Percentiles rank a stretch among this genome's conserved stretches.
phyloP scores from a whole-genome alignment of 192 early-diverging fungal species.

The Jimgerdemannia lactiflua region DNA sequence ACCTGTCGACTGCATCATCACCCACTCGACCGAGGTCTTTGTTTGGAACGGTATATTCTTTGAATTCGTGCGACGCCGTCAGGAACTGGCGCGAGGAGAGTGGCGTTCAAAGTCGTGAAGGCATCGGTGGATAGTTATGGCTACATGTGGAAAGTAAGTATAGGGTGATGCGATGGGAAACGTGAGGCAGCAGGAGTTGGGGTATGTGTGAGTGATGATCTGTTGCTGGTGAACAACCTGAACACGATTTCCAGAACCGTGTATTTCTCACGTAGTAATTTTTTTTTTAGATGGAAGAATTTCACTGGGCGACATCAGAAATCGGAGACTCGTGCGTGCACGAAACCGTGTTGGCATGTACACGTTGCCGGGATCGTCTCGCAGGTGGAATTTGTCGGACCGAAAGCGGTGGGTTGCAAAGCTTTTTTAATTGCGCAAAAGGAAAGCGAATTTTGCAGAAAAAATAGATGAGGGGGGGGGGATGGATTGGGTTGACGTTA shows the following conservation, averaged over 20 bases:
- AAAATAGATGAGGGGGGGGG: no score
- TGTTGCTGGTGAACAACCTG: no score
- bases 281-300: background rate
- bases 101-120: background rate
- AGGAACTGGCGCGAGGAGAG: background rate
- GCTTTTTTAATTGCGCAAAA: no score
- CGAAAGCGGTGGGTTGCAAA: no score
- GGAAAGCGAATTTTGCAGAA: no score
- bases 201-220: no score
- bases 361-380: no score
- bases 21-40: conserved; percentile 7
- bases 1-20: conserved; percentile 9
- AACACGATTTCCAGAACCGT: no score
- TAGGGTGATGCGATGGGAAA: no score
- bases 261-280: background rate
- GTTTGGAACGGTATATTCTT: conserved; percentile 6
- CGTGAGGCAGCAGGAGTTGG: no score
- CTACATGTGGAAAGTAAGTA: conserved; percentile 15
- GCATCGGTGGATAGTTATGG: conserved; percentile 7
- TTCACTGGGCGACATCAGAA: conserved; percentile 6
- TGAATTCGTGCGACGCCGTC: conserved; percentile 2
- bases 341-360: background rate
- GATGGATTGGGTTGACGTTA: no score
- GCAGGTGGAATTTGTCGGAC: no score
- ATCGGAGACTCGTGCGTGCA: conserved; percentile 3